These are phyloP conservation scores for Tolypocladium tropicale DNA, from an alignment of 2,329 filamentous ascomycete genomes.

Conservation along the genomic window DNA sequence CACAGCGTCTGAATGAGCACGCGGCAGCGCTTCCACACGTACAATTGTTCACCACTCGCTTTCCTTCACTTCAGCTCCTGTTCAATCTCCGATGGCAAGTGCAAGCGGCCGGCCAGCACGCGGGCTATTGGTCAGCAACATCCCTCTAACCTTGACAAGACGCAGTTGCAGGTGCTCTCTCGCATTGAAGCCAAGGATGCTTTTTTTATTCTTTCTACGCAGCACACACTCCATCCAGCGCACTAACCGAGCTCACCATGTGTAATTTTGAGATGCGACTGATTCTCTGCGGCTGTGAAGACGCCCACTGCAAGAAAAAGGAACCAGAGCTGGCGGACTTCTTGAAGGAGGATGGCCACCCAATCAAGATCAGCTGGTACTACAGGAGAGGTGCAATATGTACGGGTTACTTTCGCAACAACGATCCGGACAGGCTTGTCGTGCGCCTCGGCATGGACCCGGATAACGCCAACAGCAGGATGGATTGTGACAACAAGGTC, in stretches of 20 bases:
- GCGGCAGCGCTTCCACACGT: not conserved
- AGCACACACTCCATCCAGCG: not conserved
- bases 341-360: not conserved
- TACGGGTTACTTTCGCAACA: conserved; percentile 2
- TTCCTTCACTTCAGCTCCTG: not conserved
- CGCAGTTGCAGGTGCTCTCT: no score
- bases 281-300: conserved; percentile 3
- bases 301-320: conserved; percentile 1
- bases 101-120: not conserved
- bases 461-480: conserved; percentile 4
- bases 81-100: not conserved
- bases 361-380: not conserved
- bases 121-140: not conserved
- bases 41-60: not conserved
- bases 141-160: not conserved
- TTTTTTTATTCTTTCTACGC: no score
- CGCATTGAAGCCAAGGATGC: not conserved
- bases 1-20: not conserved
- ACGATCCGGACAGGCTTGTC: conserved; percentile 2
- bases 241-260: not conserved
- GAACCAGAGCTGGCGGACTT: not conserved
- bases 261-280: conserved; percentile 2
- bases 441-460: conserved; percentile 3
- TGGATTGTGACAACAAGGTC: conserved; percentile 4
- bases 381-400: not conserved